Base-by-base conservation (phyloP, 2,329 filamentous ascomycete species). In the Neonectria coccinea region DNA sequence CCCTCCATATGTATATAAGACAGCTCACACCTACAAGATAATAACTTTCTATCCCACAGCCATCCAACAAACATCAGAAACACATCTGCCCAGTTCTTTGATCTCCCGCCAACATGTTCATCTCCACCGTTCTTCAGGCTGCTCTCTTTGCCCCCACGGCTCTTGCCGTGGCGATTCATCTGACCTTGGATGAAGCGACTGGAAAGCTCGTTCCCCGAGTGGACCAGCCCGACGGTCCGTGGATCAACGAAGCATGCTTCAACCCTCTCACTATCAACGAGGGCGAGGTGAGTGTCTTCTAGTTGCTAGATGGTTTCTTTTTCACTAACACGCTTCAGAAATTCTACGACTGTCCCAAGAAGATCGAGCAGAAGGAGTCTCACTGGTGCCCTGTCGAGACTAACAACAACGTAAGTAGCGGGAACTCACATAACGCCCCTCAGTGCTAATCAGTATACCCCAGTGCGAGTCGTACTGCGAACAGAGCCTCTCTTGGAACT, bases 181-280 rank as follows among this genome's bases (percentile, higher is more conserved):
- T 20, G n/a, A 20, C 39, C n/a, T 42, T 42, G 16, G 47, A 16
- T 16, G 16, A 54, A 10, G 8, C 18, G 51, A 18, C 16, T 29
- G 20, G 51, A 11, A 50, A 50, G 47, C 20, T 50, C 25, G 14
- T 27, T 27, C 16, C 47, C 22, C 47, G 47, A n/a, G 45, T 59
- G 22, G 56, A 53, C 9, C 50, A 53, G 50, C 50, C 50, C n/a
- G 50, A 53, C 18, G 18, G n/a, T 29, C 50, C 50, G 11, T 53
- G 50, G 50, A 53, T 53, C 50, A 53, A 53, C 50, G 31, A 53
- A 16, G 16, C 16, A 8, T 53, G 50, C 50, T 53, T 53, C 50
- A 53, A 39, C 31, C 50, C 50, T 12, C 50, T 53, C 29, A 53
- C 50, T 11, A 31, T 53, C n/a, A 25, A 25, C 27, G 50, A 53